Evolutionary conservation across 1,284 basidiomycete genomes (phyloP).

Genomic region (Ceratorhiza oryzae-sativae): DNA sequence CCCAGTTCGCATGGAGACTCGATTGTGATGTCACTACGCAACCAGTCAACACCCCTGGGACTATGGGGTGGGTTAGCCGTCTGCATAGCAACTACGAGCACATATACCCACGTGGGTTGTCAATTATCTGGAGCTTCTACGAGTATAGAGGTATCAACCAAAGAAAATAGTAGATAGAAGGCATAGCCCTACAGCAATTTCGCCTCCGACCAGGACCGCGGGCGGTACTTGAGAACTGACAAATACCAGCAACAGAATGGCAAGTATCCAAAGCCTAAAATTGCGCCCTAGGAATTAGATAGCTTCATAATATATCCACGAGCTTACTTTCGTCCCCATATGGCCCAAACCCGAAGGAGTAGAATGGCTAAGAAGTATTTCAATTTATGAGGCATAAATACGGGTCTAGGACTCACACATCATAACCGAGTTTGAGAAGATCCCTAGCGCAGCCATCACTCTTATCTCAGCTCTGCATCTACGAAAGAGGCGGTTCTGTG

Average conservation of each 20-base stretch:
- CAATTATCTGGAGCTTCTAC: conserved; percentile 9
- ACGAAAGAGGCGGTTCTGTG: not conserved
- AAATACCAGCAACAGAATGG: not conserved
- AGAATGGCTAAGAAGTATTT: conserved; percentile 5
- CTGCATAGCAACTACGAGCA: too few relatives aligned
- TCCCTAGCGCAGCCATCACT: conserved; percentile 11
- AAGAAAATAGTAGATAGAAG: not conserved
- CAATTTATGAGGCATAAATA: not conserved
- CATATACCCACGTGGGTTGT: conserved; percentile 23
- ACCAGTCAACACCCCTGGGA: conserved; percentile 27
- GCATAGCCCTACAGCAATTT: not conserved
- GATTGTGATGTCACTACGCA: conserved; percentile 13
- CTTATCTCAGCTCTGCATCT: conserved; percentile 16
- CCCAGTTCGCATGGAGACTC: not conserved
- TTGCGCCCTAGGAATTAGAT: not conserved
- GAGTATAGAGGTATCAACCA: not conserved
- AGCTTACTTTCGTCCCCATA: conserved; percentile 35
- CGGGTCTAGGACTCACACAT: conserved; percentile 15
- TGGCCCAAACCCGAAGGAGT: conserved; percentile 25
- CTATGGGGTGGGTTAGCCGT: not conserved
- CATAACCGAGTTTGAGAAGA: conserved; percentile 8
- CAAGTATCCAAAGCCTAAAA: conserved; percentile 24
- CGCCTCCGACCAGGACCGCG: conserved; percentile 1
- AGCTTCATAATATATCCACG: not conserved
- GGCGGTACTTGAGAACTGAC: conserved; percentile 24